Base-by-base conservation (phyloP, 352 stramenopile genomes). In the Aphanomyces invadans region DNA sequence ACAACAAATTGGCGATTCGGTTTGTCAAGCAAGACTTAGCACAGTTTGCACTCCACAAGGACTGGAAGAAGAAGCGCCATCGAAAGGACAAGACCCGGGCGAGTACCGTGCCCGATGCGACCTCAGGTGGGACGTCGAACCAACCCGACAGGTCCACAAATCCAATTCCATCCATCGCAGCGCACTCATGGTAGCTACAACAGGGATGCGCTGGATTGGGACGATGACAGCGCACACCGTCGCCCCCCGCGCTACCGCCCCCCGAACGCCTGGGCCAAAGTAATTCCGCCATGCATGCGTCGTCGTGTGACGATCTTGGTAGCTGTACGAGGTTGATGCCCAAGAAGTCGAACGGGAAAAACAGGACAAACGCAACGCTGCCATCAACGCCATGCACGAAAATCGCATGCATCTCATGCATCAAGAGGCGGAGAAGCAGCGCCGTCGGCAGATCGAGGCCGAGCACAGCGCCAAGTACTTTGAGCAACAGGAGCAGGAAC, bases 251-350 rank as follows among this genome's bases (percentile, higher is more conserved):
- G 60, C n/a, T 32, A 56, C 10, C 45, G 42, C 10, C 42, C 60
- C 11, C 46, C 49, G n/a, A 67, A 67, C 28, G 46, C 60, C 15
- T 67, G 60, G 60, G 60, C 60, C 49, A 67, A 67, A 23, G 60
- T 57, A 44, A n/a, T 19, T 46, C 19, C 7, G 5, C 12, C 38
- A 45, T 17, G 17, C 38, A 45, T 45, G 19, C 17, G 23, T 10
- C 21, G 46, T 28, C 11, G 17, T 31, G 44, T n/a, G 9, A 19
- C 19, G 46, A 54, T 23, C 17, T 10, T 21, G 11, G 29, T 67
- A 67, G 60, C 28, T 67, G 60, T 67, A 67, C 32, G 60, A 59
- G 32, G 32, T 67, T 12, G 60, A 67, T 28, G 28, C 25, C 9
- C 4, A 59, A 36, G 60, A 67, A 57, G 60, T 67, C 19, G 19